phyloP scores from a whole-genome alignment of 225 moss, liverwort and hornwort species.

The Anthoceros angustus region DNA sequence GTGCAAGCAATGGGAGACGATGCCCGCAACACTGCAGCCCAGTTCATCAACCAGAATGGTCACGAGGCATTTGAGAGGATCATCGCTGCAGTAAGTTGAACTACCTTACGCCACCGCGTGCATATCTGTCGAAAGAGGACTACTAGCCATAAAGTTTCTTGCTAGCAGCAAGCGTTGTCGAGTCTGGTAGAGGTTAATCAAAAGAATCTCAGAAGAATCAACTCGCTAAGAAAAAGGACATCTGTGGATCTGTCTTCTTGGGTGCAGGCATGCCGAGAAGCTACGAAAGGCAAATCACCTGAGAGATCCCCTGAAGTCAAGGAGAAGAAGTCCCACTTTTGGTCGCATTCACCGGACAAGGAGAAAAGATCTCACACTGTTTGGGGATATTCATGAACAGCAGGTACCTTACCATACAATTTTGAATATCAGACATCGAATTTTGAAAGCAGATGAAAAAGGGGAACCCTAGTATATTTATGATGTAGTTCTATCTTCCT shows the following conservation, averaged over 20 bases:
- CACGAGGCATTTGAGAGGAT: constrained; percentile 4
- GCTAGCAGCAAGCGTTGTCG: too few relatives aligned
- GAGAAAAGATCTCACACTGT: neutral
- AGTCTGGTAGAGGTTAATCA: too few relatives aligned
- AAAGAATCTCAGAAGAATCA: too few relatives aligned
- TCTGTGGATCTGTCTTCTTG: neutral
- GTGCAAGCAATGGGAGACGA: neutral
- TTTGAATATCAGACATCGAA: neutral
- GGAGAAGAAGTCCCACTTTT: constrained; percentile 1
- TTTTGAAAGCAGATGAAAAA: neutral
- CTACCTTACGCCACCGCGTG: neutral
- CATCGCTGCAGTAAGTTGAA: neutral
- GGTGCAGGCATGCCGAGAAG: neutral
- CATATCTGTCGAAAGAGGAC: too few relatives aligned
- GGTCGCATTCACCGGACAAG: constrained; percentile 3
- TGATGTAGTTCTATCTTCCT: too few relatives aligned
- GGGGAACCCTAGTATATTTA: too few relatives aligned
- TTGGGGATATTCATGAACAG: neutral
- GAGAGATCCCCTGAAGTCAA: neutral
- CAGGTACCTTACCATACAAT: neutral
- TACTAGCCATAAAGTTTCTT: too few relatives aligned
- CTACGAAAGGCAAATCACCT: neutral
- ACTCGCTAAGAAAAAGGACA: neutral
- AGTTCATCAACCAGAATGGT: neutral
- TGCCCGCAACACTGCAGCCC: neutral